Conservation (phyloP, 2,329 filamentous ascomycete genomes). For the Alternaria incomplexa region DNA sequence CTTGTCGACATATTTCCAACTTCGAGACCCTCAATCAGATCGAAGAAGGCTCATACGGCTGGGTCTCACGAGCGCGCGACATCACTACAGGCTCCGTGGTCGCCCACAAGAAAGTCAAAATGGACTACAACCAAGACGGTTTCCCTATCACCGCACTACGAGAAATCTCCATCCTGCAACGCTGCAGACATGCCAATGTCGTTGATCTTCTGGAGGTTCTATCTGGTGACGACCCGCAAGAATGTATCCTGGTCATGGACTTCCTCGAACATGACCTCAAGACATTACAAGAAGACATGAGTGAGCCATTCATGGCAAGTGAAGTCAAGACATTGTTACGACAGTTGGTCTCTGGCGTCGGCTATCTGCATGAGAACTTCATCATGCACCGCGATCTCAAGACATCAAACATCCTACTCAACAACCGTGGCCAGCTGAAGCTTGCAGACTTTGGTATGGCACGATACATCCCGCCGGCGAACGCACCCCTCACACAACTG, state of each 20-base stretch:
- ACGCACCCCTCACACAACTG: slow-evolving; percentile 83
- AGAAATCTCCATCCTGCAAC: slow-evolving; percentile 89
- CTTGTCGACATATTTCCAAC: slow-evolving; percentile 79
- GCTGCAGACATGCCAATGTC: slow-evolving; percentile 81
- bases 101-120: slow-evolving; percentile 91
- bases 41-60: slow-evolving; percentile 95
- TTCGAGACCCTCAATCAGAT: slow-evolving; percentile 96
- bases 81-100: slow-evolving; percentile 77
- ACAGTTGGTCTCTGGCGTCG: slow-evolving; percentile 80
- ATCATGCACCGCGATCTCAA: slow-evolving; percentile 67
- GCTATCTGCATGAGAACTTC: slow-evolving; percentile 86
- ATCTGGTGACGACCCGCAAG: slow-evolving; percentile 68
- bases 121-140: slow-evolving; percentile 75
- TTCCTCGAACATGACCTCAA: slow-evolving; percentile 98
- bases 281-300: slow-evolving; percentile 90
- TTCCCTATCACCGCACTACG: slow-evolving; percentile 91
- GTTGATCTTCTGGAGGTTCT: slow-evolving; percentile 85
- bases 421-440: slow-evolving; percentile 92
- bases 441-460: slow-evolving; percentile 99
- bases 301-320: slow-evolving; percentile 88
- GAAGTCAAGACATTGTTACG: slow-evolving; percentile 89
- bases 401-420: slow-evolving; percentile 73
- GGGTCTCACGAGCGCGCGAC: slow-evolving; percentile 85
- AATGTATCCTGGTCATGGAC: slow-evolving; percentile 93
- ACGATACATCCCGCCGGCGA: slow-evolving; percentile 72